Percentiles rank a stretch among this genome's conserved stretches.
Conservation (phyloP, 148 eudicot genomes). For the Gaultheria prostrata region DNA sequence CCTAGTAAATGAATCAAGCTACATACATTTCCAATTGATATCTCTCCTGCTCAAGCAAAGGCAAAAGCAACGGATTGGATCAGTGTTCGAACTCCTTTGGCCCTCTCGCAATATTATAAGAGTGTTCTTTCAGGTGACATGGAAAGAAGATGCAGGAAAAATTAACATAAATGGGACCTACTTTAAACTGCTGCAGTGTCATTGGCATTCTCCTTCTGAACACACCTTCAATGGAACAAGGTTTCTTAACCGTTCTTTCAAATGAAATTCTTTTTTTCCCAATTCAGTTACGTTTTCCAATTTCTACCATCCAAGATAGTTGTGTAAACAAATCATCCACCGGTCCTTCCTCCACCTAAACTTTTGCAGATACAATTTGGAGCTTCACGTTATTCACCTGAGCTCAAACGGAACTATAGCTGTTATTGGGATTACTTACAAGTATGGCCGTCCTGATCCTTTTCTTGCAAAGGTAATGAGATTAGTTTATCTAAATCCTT, state of each 20-base stretch:
- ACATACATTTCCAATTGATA: background rate
- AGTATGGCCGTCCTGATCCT: slow-evolving; percentile 31
- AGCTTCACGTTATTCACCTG: slow-evolving; percentile 34
- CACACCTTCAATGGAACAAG: slow-evolving; percentile 38
- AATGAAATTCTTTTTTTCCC: background rate
- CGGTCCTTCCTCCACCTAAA: background rate
- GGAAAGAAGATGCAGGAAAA: slow-evolving; percentile 42
- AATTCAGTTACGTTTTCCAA: background rate
- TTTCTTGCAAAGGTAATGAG: slow-evolving; percentile 31
- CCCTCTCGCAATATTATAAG: background rate
- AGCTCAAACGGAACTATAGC: slow-evolving; percentile 14
- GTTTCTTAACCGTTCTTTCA: slow-evolving; percentile 2
- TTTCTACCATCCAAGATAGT: background rate
- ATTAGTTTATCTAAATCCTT: background rate
- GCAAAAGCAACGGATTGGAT: background rate
- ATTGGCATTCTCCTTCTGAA: slow-evolving; percentile 48
- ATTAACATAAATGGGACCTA: slow-evolving; percentile 27
- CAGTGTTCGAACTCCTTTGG: background rate
- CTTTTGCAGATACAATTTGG: slow-evolving; percentile 23
- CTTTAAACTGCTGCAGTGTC: slow-evolving; percentile 30
- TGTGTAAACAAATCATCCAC: background rate
- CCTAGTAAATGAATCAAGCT: background rate
- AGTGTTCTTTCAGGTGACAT: slow-evolving; percentile 25
- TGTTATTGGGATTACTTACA: slow-evolving; percentile 32
- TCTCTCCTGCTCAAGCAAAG: background rate